A percentile compares a stretch with the other conserved stretches of the same genome.
phyloP scores from a whole-genome alignment of 2,329 filamentous ascomycete species.

The Fusarium anthophilum region DNA sequence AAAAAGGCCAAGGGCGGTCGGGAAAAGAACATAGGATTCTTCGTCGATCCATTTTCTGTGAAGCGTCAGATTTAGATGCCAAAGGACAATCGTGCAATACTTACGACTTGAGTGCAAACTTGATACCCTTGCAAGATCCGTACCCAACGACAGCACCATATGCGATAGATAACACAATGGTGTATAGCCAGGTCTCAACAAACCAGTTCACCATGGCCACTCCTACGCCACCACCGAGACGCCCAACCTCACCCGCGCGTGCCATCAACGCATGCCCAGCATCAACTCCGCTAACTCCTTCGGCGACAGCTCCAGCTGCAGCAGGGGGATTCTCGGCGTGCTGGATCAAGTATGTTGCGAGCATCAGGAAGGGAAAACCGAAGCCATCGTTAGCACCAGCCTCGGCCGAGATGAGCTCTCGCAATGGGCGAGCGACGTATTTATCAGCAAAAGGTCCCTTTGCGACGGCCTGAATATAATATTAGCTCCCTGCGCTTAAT shows the following conservation, averaged over 20 bases:
- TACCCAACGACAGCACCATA: conserved; percentile 64
- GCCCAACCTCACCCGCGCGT: conserved; percentile 49
- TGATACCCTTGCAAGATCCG: conserved; percentile 45
- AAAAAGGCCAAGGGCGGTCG: conserved; percentile 63
- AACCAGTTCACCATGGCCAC: conserved; percentile 66
- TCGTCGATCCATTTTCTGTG: conserved; percentile 64
- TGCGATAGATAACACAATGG: conserved; percentile 60
- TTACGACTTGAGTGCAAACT: conserved; percentile 39
- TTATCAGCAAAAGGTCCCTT: conserved; percentile 61
- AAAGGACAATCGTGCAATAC: background rate
- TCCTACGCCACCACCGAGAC: conserved; percentile 60
- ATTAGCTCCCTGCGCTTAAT: no score
- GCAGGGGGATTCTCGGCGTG: conserved; percentile 41
- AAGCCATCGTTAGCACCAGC: conserved; percentile 71
- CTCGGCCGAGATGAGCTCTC: conserved; percentile 71
- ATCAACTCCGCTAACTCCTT: background rate
- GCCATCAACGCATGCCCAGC: background rate
- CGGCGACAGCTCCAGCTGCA: background rate
- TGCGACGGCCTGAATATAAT: conserved; percentile 41
- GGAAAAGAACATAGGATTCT: conserved; percentile 64
- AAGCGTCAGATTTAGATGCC: conserved; percentile 52
- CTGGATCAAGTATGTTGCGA: conserved; percentile 4
- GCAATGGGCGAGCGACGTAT: conserved; percentile 64
- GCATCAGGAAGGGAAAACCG: conserved; percentile 68
- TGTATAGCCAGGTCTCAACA: conserved; percentile 68